Base-by-base conservation (phyloP, 345 rosid species). In the Bruguiera gymnorhiza region DNA sequence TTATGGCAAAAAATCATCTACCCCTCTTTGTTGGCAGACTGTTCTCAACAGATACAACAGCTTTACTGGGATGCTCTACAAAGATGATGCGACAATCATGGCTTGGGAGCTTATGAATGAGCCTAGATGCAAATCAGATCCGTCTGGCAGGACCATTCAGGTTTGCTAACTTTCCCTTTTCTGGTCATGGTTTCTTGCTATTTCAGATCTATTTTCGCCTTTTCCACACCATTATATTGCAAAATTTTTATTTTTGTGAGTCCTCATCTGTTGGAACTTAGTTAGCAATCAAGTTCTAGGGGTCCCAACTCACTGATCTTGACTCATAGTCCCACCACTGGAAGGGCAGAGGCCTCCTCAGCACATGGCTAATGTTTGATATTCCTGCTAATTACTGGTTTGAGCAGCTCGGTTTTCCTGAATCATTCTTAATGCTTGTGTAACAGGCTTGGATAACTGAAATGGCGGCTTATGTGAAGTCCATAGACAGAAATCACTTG, bases 371-470 rank as follows among this genome's bases (percentile, higher is more conserved):
- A 69, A 70, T 2, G 37, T 43, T 8, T 55, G 58, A 21, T 55
- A n/a, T 26, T 55, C 23, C 16, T 21, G 30, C 4, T 27, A 54
- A 1, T 70, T 63, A 18, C 34, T 34, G 31, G 19, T 10, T 61
- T 50, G 20, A 37, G 63, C 21, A 31, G 30, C 61, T 71, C 10
- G 16, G 13, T 13, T 43, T 43, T 20, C 6, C 32, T 43, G 59
- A 21, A 3, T 23, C 59, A 23, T 55, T 55, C 30, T 23, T 55
- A 55, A 30, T 71, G 57, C 24, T 51, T 71, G 55, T 56, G 10
- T 66, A 60, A 70, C 65, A 93, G 98, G 86, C 87, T 72, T 83
- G 71, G 67, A 64, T 75, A 53, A 68, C 48, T 9, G 80, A 72
- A 68, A 77, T 77, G 80, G 80, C 73, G 6, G 62, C 52, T 13